Percentiles rank a stretch among this genome's conserved stretches.
Evolutionary conservation across 805 yeast species (phyloP).

Genomic region (Metschnikowia kofuensis): DNA sequence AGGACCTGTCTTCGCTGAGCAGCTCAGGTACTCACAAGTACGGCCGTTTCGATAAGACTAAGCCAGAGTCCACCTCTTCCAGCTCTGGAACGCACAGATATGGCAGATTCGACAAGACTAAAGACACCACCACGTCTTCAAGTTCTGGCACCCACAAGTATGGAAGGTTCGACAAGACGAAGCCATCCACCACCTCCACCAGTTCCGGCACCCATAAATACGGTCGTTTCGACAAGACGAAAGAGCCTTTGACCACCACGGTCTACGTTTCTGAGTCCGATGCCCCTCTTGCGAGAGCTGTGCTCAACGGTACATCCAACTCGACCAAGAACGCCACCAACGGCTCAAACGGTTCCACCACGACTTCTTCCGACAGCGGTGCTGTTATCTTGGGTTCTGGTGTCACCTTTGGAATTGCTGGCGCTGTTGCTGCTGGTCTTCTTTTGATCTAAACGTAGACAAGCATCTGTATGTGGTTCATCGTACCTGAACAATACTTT

Average conservation of each 20-base stretch:
- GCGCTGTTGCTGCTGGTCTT: constrained; percentile 51
- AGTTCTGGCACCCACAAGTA: constrained; percentile 18
- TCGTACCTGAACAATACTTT: neutral
- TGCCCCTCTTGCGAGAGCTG: constrained; percentile 17
- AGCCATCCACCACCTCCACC: constrained; percentile 10
- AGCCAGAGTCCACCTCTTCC: constrained; percentile 7
- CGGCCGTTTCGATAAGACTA: constrained; percentile 50
- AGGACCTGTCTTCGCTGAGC: constrained; percentile 7
- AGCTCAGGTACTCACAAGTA: constrained; percentile 44
- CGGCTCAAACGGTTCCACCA: constrained; percentile 21
- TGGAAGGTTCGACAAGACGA: constrained; percentile 22
- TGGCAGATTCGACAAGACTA: constrained; percentile 31
- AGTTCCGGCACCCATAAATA: constrained; percentile 44
- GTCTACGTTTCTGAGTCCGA: constrained; percentile 22
- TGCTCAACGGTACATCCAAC: constrained; percentile 5
- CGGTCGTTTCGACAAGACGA: constrained; percentile 50
- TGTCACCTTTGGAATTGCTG: constrained; percentile 32
- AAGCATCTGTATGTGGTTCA: neutral
- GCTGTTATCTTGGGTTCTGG: constrained; percentile 18
- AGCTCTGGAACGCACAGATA: constrained; percentile 44
- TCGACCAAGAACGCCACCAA: constrained; percentile 12
- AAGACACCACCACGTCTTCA: constrained; percentile 11
- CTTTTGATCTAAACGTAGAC: constrained; percentile 28
- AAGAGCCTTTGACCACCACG: constrained; percentile 36
- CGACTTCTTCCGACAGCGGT: constrained; percentile 25